Evolutionary conservation across 257 asterid genomes (phyloP), one percentile per base, ranked within the genome.

Genomic region (Cinchona pubescens): DNA sequence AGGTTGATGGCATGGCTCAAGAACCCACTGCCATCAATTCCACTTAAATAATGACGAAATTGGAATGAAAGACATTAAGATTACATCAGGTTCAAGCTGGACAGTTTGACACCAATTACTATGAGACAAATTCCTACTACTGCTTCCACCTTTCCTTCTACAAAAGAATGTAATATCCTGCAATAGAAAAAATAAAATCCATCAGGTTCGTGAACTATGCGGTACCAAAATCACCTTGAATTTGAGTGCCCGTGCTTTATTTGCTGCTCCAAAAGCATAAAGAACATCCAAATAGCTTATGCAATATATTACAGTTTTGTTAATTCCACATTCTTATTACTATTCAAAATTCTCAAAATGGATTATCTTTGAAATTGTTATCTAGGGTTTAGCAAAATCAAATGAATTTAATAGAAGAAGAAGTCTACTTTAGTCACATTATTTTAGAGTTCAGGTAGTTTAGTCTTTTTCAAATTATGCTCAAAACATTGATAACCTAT

Each of bases 61-160:
- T 7, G 98, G 97, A 76, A 92, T 88, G 82, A 95, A 92, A 80
- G 98, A 87, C 99, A 95, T 92, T 7, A 98, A 89, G 37, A 95
- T 92, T 80, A 90, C 97, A 85, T 95, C 99, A 70, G 99, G 99
- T 82, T 95, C 99, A 79, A 80, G 81, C 56, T 86, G 87, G 67
- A 95, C 99, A 74, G 97, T 90, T 68, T 91, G 96, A 71, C 92
- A 79, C 99, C 98, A 95, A 79, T 95, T 94, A 51, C 90, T 85
- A 82, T 95, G 99, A 70, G 84, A 60, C 78, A 95, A 62, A 83
- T 75, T 86, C 77, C 84, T 72, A 79, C 67, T 80, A 82, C 86
- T 96, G 77, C 80, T 86, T 80, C 99, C 99, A 77, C 99, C 99
- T 80, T 98, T 92, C 83, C 98, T 90, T 77, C 92, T 95, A 92